A percentile compares a stretch with the other conserved stretches of the same genome.
Conservation (phyloP, 2,329 filamentous ascomycete species). For the Monilinia vaccinii-corymbosi region DNA sequence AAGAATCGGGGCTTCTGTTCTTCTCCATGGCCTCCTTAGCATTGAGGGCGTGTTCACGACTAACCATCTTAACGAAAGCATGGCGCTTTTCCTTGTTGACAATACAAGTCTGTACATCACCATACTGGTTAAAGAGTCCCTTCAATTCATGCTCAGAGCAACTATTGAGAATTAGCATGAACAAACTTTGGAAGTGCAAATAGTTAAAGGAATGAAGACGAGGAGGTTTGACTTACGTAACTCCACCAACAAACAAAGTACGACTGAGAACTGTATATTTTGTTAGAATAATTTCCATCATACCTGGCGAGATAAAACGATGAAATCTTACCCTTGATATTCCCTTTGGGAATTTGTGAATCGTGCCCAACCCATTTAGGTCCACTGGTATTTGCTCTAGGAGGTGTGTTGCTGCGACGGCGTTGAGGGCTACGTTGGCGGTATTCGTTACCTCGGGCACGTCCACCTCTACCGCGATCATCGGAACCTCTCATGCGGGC, state of each 20-base stretch:
- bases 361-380: constrained; percentile 79
- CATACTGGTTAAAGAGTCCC: constrained; percentile 69
- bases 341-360: constrained; percentile 58
- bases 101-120: constrained; percentile 91
- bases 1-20: constrained; percentile 58
- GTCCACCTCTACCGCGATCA: constrained; percentile 41
- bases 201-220: background rate
- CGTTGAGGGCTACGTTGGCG: constrained; percentile 80
- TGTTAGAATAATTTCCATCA: constrained; percentile 18
- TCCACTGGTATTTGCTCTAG: constrained; percentile 35
- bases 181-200: constrained; percentile 7
- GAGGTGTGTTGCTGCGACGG: constrained; percentile 53
- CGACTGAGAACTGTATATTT: constrained; percentile 63
- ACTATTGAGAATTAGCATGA: constrained; percentile 34
- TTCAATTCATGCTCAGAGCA: constrained; percentile 76
- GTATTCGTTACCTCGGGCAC: constrained; percentile 57
- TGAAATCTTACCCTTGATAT: constrained; percentile 57
- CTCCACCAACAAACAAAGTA: constrained; percentile 93
- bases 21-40: constrained; percentile 87
- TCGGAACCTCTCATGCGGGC: constrained; percentile 48
- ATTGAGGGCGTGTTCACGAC: constrained; percentile 69
- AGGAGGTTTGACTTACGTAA: constrained; percentile 54
- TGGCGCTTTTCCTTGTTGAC: constrained; percentile 97
- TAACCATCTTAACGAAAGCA: constrained; percentile 98
- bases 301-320: constrained; percentile 4